Evolutionary conservation across 1,139 yeast genomes (phyloP).

Genomic region (Meyerozyma athensensis): DNA sequence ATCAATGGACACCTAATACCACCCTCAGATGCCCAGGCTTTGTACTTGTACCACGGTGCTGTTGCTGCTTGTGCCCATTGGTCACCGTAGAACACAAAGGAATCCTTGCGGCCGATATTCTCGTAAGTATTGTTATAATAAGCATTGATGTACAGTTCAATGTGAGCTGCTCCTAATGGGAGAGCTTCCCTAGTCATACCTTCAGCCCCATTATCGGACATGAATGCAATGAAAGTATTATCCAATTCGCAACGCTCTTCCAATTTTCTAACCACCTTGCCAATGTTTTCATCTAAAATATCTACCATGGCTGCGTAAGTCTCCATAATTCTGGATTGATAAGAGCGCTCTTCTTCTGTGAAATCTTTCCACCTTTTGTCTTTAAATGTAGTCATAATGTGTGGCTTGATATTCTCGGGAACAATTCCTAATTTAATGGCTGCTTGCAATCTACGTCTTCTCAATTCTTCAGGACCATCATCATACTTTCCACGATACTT

Average conservation of each 20-base stretch:
- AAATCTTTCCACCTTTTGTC: slow-evolving; percentile 40
- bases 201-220: slow-evolving; percentile 62
- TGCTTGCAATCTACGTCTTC: slow-evolving; percentile 31
- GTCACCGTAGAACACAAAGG: slow-evolving; percentile 51
- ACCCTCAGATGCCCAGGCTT: slow-evolving; percentile 49
- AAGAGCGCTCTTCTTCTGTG: slow-evolving; percentile 25
- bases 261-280: slow-evolving; percentile 38
- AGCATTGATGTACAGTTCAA: slow-evolving; percentile 22
- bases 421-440: slow-evolving; percentile 44
- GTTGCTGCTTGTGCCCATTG: slow-evolving; percentile 68
- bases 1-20: slow-evolving; percentile 54
- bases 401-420: slow-evolving; percentile 40
- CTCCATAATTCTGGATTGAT: slow-evolving; percentile 46
- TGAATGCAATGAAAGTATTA: slow-evolving; percentile 49
- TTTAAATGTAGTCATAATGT: slow-evolving; percentile 38
- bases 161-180: slow-evolving; percentile 31
- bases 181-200: slow-evolving; percentile 54
- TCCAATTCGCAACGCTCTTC: slow-evolving; percentile 40
- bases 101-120: slow-evolving; percentile 45
- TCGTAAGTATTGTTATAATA: slow-evolving; percentile 41
- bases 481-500: slow-evolving; percentile 49
- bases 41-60: slow-evolving; percentile 50
- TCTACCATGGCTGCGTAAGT: slow-evolving; percentile 63
- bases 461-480: slow-evolving; percentile 43
- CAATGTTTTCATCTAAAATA: slow-evolving; percentile 44